These are phyloP conservation scores for Xylaria sp. DNA, from an alignment of 2,329 filamentous ascomycete species.

Conservation along the genomic window DNA sequence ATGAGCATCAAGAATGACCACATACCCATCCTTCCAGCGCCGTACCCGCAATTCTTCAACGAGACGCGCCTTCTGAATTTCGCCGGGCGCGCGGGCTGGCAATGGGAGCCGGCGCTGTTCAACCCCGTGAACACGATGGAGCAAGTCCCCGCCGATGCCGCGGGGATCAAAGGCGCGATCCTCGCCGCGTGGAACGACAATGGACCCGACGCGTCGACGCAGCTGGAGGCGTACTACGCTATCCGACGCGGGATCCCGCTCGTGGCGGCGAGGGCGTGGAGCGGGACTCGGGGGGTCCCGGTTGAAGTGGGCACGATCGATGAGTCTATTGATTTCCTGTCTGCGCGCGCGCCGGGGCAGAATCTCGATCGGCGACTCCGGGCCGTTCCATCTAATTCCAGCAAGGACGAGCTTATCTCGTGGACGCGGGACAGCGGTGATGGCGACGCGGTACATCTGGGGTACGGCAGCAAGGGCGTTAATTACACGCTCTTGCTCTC, in stretches of 20 bases:
- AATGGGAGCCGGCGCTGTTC: conserved; percentile 59
- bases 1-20: conserved; percentile 66
- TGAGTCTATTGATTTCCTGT: conserved; percentile 53
- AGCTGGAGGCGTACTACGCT: conserved; percentile 60
- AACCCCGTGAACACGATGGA: conserved; percentile 56
- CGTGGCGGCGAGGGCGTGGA: conserved; percentile 57
- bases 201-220: conserved; percentile 59
- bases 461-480: conserved; percentile 57
- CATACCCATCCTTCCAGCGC: conserved; percentile 57
- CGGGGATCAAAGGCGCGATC: conserved; percentile 52
- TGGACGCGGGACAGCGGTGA: conserved; percentile 19
- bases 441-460: conserved; percentile 40
- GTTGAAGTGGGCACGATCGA: conserved; percentile 47
- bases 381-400: not conserved
- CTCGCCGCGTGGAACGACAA: conserved; percentile 62
- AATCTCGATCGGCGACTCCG: conserved; percentile 55
- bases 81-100: conserved; percentile 54
- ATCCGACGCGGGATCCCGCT: conserved; percentile 58
- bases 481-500: conserved; percentile 57
- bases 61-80: conserved; percentile 58
- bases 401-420: conserved; percentile 41
- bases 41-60: conserved; percentile 61
- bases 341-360: conserved; percentile 55
- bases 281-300: conserved; percentile 51
- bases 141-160: conserved; percentile 49